Evolutionary conservation across 2,329 filamentous ascomycete species (phyloP).

Genomic region (Ophiostoma montium): DNA sequence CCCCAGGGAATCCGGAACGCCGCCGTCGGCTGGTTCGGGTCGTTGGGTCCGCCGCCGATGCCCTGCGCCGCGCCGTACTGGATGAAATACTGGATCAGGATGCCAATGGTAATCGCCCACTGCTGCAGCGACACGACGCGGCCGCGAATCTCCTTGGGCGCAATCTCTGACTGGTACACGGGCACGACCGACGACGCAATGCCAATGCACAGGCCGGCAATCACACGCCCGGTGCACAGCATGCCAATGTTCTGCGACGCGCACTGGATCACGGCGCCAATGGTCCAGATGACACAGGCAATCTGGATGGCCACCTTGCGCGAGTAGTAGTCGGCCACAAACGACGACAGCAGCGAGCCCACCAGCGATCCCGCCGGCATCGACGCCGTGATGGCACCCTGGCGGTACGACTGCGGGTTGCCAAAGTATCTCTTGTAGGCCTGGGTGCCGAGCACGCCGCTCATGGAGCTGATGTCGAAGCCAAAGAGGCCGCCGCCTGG

Average conservation of each 20-base stretch:
- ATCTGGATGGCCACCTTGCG: constrained; percentile 35
- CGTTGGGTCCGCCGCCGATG: constrained; percentile 33
- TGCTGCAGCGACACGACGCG: constrained; percentile 52
- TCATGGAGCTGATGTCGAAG: constrained; percentile 68
- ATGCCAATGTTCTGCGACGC: constrained; percentile 53
- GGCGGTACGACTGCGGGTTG: constrained; percentile 40
- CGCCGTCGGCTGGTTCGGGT: constrained; percentile 33
- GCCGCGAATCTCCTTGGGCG: constrained; percentile 41
- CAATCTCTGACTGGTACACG: constrained; percentile 56
- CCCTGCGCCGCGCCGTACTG: constrained; percentile 46
- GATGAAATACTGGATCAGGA: constrained; percentile 41
- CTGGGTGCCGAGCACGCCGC: constrained; percentile 49
- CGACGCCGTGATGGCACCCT: constrained; percentile 57
- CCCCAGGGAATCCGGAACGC: constrained; percentile 50
- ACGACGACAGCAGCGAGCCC: constrained; percentile 37
- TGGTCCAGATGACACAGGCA: constrained; percentile 35
- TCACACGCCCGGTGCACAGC: constrained; percentile 55
- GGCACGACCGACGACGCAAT: constrained; percentile 59
- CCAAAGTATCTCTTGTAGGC: constrained; percentile 62
- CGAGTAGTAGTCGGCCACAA: constrained; percentile 35
- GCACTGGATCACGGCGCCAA: constrained; percentile 40
- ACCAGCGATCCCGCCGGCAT: constrained; percentile 62
- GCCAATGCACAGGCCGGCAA: constrained; percentile 60
- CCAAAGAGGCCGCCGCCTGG: constrained; percentile 58
- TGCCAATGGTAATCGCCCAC: constrained; percentile 45